Percentiles rank a stretch among this genome's conserved stretches.
Evolutionary conservation across 148 eudicot genomes (phyloP).

Genomic region (Silene conica): DNA sequence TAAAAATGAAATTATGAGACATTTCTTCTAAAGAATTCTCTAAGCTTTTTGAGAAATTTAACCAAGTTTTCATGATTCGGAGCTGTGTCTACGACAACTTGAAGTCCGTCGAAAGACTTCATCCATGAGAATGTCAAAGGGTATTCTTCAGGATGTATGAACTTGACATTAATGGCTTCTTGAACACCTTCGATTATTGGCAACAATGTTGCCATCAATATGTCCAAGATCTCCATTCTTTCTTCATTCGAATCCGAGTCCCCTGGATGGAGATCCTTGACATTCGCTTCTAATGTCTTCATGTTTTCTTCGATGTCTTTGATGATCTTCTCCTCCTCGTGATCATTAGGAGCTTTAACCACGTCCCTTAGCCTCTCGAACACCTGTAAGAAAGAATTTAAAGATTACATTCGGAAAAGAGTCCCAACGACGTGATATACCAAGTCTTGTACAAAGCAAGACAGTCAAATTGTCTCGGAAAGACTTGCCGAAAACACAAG

Average conservation of each 20-base stretch:
- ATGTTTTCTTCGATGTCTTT: conserved; percentile 28
- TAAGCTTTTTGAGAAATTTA: conserved; percentile 19
- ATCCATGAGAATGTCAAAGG: conserved; percentile 28
- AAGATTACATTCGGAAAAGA: no score
- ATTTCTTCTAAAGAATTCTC: conserved; percentile 20
- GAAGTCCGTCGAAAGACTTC: conserved; percentile 13
- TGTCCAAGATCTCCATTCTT: conserved; percentile 23
- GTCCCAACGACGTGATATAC: no score
- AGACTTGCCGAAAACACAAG: no score
- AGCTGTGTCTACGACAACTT: conserved; percentile 15
- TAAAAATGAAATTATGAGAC: neutral
- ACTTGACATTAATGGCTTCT: conserved; percentile 22
- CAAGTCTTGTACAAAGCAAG: no score
- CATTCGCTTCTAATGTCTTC: conserved; percentile 31
- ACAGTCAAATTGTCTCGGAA: no score
- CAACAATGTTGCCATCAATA: conserved; percentile 26
- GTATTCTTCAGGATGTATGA: conserved; percentile 17
- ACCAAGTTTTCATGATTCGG: conserved; percentile 25
- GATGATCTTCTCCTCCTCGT: conserved; percentile 16
- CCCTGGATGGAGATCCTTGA: conserved; percentile 15
- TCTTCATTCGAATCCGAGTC: neutral
- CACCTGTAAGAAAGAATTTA: neutral
- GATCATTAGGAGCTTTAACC: conserved; percentile 13
- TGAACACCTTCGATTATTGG: conserved; percentile 25
- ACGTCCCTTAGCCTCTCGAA: conserved; percentile 28